These are phyloP conservation scores for Stereum hirsutum DNA, from an alignment of 1,284 basidiomycete genomes.

Conservation along the genomic window DNA sequence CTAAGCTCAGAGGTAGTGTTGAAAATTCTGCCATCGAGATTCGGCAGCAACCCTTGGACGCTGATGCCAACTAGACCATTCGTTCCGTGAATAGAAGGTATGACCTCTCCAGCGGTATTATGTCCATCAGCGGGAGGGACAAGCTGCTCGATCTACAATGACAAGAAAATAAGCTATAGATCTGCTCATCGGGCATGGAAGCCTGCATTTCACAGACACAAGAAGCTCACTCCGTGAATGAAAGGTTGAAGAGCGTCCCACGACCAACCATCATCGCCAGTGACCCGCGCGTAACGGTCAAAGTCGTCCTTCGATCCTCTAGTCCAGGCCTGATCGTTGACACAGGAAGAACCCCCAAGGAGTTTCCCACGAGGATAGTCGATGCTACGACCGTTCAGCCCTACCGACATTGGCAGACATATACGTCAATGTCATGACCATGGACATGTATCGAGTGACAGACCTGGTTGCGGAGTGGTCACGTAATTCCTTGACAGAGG, in stretches of 20 bases:
- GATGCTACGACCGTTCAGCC: constrained; percentile 19
- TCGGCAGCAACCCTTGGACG: constrained; percentile 16
- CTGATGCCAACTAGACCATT: constrained; percentile 22
- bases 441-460: not conserved
- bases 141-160: constrained; percentile 21
- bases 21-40: constrained; percentile 17
- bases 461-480: constrained; percentile 20
- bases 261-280: constrained; percentile 21
- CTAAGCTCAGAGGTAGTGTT: constrained; percentile 12
- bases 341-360: constrained; percentile 26
- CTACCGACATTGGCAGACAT: no score
- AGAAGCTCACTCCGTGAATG: constrained; percentile 18
- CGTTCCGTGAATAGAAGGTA: constrained; percentile 20
- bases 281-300: constrained; percentile 16
- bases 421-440: no score
- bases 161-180: not conserved
- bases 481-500: constrained; percentile 17
- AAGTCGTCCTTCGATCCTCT: constrained; percentile 22
- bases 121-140: constrained; percentile 20
- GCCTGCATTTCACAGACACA: not conserved
- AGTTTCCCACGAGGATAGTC: constrained; percentile 24
- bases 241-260: constrained; percentile 17
- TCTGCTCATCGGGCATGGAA: not conserved
- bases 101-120: constrained; percentile 20
- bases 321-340: constrained; percentile 17